Evolutionary conservation across 257 asterid species (phyloP), one percentile per base, ranked within the genome.

Genomic region (Prunella vulgaris): DNA sequence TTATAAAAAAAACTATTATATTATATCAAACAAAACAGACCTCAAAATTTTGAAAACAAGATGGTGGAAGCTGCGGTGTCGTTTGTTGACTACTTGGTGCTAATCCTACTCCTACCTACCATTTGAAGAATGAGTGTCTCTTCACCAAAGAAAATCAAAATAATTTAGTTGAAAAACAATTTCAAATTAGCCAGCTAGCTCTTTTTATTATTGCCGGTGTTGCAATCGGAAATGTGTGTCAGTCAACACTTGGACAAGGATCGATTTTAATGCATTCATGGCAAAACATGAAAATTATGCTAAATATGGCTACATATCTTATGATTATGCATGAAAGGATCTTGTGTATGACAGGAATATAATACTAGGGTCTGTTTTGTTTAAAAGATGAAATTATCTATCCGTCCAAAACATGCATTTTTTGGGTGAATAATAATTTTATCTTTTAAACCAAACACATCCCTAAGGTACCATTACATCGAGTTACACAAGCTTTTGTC

Each of bases 41-140:
- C 12, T 9, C 12, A 1, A 0, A 10, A 38, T 13, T 49, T 49
- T 49, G 56, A 49, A 2, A 44, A 44, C 20, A 44, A 60, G 14
- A 13, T 10, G 21, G 15, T 49, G 61, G 22, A 27, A n/a, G 53
- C 62, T 37, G 69, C 15, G 61, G 38, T 13, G 10, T 67, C 44
- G 70, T 30, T 68, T 72, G 71, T 72, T 60, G 81, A 77, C 81
- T 68, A 67, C 8, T 40, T 42, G 71, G 52, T 72, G 46, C 48
- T 17, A 24, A 64, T 5, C 28, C 64, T 49, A 56, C 54, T 5
- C 28, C 64, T 49, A 56, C 54, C 76, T 7, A 76, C 69, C 49
- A 7, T 46, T 17, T 8, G 38, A 75, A 58, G 33, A 58, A 25
- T 42, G 53, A 35, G 25, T 30, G 28, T 10, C 22, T 6, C 20